These are phyloP conservation scores for Venturia aucupariae DNA, from an alignment of 2,329 filamentous ascomycete species.

Conservation along the genomic window DNA sequence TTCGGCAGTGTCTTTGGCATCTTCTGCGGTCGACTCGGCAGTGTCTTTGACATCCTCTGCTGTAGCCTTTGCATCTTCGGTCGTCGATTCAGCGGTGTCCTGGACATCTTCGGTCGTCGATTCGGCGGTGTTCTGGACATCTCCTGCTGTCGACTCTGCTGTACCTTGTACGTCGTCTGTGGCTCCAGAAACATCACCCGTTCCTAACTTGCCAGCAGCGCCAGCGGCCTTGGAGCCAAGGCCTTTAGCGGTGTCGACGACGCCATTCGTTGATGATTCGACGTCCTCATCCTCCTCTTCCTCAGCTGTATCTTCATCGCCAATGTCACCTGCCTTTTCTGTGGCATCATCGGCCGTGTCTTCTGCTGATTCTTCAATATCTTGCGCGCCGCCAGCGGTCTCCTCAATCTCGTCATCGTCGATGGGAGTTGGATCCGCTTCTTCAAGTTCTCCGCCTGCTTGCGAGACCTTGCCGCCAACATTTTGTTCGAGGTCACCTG, in stretches of 20 bases:
- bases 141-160: constrained; percentile 20
- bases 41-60: constrained; percentile 22
- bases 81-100: constrained; percentile 24
- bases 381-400: constrained; percentile 18
- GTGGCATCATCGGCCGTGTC: constrained; percentile 38
- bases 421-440: constrained; percentile 19
- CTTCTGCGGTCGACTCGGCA: constrained; percentile 23
- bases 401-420: constrained; percentile 32
- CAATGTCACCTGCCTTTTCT: constrained; percentile 33
- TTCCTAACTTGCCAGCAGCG: constrained; percentile 13
- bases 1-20: constrained; percentile 16
- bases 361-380: constrained; percentile 28
- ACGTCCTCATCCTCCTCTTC: constrained; percentile 29
- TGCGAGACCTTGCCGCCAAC: constrained; percentile 37
- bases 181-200: constrained; percentile 22
- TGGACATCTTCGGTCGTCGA: constrained; percentile 24
- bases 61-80: constrained; percentile 19
- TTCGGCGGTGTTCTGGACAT: constrained; percentile 21
- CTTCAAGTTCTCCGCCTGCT: constrained; percentile 35
- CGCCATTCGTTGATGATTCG: constrained; percentile 28
- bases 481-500: background rate
- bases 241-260: constrained; percentile 21
- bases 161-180: constrained; percentile 25
- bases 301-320: constrained; percentile 24
- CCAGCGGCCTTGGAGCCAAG: constrained; percentile 24